Conservation (phyloP, 2,329 filamentous ascomycete genomes). For the Ophiostoma fasciatum region DNA sequence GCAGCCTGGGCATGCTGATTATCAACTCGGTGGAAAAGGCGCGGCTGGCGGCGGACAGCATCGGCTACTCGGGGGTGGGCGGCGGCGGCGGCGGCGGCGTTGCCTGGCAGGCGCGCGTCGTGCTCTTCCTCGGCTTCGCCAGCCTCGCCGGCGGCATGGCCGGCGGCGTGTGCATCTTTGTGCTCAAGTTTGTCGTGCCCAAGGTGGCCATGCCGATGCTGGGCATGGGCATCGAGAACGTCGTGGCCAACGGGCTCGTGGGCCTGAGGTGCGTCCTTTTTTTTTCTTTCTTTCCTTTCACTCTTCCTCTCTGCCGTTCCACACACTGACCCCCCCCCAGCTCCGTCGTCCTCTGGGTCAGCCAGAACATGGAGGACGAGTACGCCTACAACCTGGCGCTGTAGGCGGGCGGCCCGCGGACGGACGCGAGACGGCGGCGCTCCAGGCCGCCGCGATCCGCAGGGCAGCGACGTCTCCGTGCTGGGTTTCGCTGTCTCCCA, state of each 20-base stretch:
- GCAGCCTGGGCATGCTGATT: slow-evolving; percentile 52
- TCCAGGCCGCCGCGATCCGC: no score
- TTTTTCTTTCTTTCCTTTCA: neutral
- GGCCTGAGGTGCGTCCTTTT: slow-evolving; percentile 36
- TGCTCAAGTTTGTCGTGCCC: slow-evolving; percentile 48
- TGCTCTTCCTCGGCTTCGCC: slow-evolving; percentile 53
- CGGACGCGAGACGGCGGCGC: no score
- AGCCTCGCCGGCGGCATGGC: slow-evolving; percentile 53
- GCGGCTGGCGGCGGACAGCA: slow-evolving; percentile 46
- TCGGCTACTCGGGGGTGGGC: slow-evolving; percentile 39
- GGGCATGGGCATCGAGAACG: slow-evolving; percentile 50
- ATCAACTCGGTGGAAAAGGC: slow-evolving; percentile 58
- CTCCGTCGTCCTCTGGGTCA: slow-evolving; percentile 51
- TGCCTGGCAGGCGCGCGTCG: slow-evolving; percentile 53
- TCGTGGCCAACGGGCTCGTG: slow-evolving; percentile 49
- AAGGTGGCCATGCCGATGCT: slow-evolving; percentile 43
- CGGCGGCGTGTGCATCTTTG: slow-evolving; percentile 52
- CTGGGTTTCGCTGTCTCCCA: neutral
- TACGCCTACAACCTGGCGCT: slow-evolving; percentile 54
- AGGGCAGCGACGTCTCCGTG: neutral
- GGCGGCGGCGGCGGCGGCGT: slow-evolving; percentile 30
- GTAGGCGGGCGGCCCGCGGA: slow-evolving; percentile 18
- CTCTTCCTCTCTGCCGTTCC: slow-evolving; percentile 3
- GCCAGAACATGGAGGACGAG: slow-evolving; percentile 60
- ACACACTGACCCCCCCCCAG: slow-evolving; percentile 23